These are phyloP conservation scores for Warburgia ugandensis DNA, from an alignment of 164 flowering plant species.

Conservation along the genomic window DNA sequence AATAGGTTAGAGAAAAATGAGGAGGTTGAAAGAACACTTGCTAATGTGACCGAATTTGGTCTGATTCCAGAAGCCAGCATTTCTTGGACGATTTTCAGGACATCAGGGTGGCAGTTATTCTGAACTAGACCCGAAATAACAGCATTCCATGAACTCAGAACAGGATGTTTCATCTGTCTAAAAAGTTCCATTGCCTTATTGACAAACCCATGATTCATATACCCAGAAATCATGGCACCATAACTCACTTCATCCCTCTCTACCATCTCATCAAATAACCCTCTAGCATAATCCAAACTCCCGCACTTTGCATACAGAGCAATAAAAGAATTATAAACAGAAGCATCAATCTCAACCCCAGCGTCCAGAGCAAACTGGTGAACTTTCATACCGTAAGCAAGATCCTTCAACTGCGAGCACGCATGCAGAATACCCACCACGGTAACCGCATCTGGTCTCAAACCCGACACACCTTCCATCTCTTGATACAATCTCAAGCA, in stretches of 20 bases:
- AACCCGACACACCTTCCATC: conserved; percentile 29
- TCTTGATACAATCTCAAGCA: conserved; percentile 46
- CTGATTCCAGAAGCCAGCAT: conserved; percentile 50
- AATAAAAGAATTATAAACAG: conserved; percentile 48
- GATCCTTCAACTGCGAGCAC: conserved; percentile 63
- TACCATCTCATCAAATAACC: conserved; percentile 49
- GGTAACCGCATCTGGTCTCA: conserved; percentile 50
- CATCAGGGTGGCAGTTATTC: conserved; percentile 37
- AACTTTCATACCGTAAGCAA: conserved; percentile 57
- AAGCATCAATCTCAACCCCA: conserved; percentile 41
- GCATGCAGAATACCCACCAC: conserved; percentile 61
- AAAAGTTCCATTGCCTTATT: conserved; percentile 59
- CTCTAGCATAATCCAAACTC: conserved; percentile 64
- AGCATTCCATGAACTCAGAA: conserved; percentile 72
- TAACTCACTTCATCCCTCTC: conserved; percentile 65
- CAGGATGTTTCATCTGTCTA: conserved; percentile 32
- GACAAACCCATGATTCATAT: conserved; percentile 66
- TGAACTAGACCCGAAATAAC: conserved; percentile 70
- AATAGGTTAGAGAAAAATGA: conserved; percentile 46
- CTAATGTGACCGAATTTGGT: conserved; percentile 61
- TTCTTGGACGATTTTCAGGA: conserved; percentile 31
- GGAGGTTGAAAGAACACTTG: conserved; percentile 62
- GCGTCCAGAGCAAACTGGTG: conserved; percentile 37
- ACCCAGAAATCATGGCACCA: conserved; percentile 57
- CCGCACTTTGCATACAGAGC: conserved; percentile 77